A percentile compares a stretch with the other conserved stretches of the same genome.
These are phyloP conservation scores for Austroboletus novae-zelandiae DNA, from an alignment of 1,284 basidiomycete genomes.

Conservation along the genomic window DNA sequence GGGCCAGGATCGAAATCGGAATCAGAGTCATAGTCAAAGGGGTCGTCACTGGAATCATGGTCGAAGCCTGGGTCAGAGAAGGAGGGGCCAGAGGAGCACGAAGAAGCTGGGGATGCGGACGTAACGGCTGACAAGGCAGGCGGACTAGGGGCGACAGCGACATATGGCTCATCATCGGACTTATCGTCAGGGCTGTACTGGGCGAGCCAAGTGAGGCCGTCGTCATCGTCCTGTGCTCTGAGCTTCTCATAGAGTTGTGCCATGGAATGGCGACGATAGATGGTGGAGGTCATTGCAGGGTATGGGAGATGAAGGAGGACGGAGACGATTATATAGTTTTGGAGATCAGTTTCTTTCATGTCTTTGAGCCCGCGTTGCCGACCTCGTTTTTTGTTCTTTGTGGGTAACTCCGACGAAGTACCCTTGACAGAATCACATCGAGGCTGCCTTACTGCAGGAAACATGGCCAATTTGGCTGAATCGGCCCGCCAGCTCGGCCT, in stretches of 20 bases:
- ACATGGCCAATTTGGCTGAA: conserved; percentile 13
- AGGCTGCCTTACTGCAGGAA: conserved; percentile 34
- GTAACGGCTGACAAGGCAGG: conserved; percentile 29
- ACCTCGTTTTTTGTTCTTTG: conserved; percentile 41
- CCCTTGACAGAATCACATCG: conserved; percentile 36
- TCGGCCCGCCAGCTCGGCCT: conserved; percentile 19
- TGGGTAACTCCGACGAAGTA: conserved; percentile 36
- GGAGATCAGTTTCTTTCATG: conserved; percentile 35
- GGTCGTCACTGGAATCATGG: conserved; percentile 26
- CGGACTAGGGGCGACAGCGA: conserved; percentile 19
- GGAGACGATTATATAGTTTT: conserved; percentile 29
- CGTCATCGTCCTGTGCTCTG: conserved; percentile 34
- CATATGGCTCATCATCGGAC: conserved; percentile 27
- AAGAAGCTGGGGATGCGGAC: conserved; percentile 22
- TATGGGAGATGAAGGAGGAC: conserved; percentile 17
- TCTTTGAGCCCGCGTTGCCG: conserved; percentile 38
- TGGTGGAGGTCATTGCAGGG: conserved; percentile 26
- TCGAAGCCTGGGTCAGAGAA: conserved; percentile 19
- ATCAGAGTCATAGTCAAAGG: conserved; percentile 28
- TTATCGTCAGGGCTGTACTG: conserved; percentile 35
- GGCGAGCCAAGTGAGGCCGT: conserved; percentile 34
- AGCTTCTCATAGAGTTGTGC: conserved; percentile 35
- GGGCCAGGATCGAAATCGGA: conserved; percentile 25
- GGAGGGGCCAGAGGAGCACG: conserved; percentile 21
- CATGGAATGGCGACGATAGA: conserved; percentile 36